A percentile compares a stretch with the other conserved stretches of the same genome.
Conservation (phyloP, 345 rosid species). For the Pistacia vera region DNA sequence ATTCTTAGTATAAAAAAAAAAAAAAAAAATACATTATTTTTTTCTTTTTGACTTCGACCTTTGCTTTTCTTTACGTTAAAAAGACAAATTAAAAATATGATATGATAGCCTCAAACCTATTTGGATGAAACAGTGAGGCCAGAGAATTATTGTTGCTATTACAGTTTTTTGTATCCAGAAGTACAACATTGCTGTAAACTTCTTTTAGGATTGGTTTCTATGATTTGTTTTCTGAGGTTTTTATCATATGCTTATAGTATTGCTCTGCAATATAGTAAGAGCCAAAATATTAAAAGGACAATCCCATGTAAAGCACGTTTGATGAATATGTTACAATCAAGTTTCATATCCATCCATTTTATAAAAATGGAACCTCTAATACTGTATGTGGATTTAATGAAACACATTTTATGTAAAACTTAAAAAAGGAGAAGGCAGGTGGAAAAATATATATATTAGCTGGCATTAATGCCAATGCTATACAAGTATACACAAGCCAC, state of each 20-base stretch:
- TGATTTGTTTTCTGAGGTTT: not conserved
- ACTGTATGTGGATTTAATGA: not conserved
- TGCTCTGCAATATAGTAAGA: not conserved
- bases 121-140: too few relatives aligned
- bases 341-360: not conserved
- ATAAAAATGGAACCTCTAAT: not conserved
- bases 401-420: not conserved
- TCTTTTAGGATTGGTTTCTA: not conserved
- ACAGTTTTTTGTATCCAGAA: not conserved
- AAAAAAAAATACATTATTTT: too few relatives aligned
- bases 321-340: not conserved
- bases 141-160: not conserved
- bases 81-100: too few relatives aligned
- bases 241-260: not conserved
- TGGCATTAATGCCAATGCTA: not conserved
- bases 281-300: not conserved
- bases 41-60: too few relatives aligned
- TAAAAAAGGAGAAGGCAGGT: not conserved
- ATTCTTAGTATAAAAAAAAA: too few relatives aligned
- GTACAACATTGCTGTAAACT: not conserved
- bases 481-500: not conserved
- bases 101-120: too few relatives aligned
- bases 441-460: not conserved
- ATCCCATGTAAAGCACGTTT: not conserved
- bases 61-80: too few relatives aligned